Evolutionary conservation across 2,329 filamentous ascomycete species (phyloP), one percentile per base, ranked within the genome.

Genomic region (Fusarium hostae): DNA sequence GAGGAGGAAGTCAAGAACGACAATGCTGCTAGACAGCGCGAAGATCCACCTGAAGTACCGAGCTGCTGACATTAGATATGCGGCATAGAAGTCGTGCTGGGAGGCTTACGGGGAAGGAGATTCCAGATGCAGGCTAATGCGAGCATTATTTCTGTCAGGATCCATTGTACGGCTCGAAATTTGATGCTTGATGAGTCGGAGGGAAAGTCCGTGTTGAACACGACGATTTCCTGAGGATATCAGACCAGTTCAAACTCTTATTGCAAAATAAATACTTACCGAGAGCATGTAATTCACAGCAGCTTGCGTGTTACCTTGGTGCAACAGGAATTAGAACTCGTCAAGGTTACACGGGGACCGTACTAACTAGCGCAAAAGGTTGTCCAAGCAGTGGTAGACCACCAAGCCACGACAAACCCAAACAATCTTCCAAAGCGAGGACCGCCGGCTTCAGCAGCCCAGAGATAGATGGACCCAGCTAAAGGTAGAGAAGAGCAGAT

Each of bases 31-130:
- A 0, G 59, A 57, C 2, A 47, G 5, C 0, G n/a, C 6, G 7
- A 61, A 61, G 5, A 61, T 61, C 59, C 59, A 61, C 34, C 39
- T 61, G n/a, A 61, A 61, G 2, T 61, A 61, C 3, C 51, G 59
- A 9, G 59, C 59, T 61, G 12, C 1, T 18, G 20, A 26, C 0
- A 6, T 54, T 20, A 54, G 45, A 7, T 10, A 28, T 15, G 13
- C 3, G 6, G 2, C 5, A 28, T 13, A 2, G 9, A 20, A 7
- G 10, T 6, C 6, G 24, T 6, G 20, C 13, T 13, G 4, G 5
- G 18, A 9, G 10, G 22, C 56, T 47, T 26, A 57, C 59, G 59
- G 4, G 59, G 59, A 2, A 61, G 40, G 0, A 61, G 2, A 2
- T 61, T 61, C 59, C 59, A 61, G 8, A 61, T 61, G 16, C 59